Base-by-base conservation (phyloP, 2,329 filamentous ascomycete genomes). In the Xylariaceae sp. region DNA sequence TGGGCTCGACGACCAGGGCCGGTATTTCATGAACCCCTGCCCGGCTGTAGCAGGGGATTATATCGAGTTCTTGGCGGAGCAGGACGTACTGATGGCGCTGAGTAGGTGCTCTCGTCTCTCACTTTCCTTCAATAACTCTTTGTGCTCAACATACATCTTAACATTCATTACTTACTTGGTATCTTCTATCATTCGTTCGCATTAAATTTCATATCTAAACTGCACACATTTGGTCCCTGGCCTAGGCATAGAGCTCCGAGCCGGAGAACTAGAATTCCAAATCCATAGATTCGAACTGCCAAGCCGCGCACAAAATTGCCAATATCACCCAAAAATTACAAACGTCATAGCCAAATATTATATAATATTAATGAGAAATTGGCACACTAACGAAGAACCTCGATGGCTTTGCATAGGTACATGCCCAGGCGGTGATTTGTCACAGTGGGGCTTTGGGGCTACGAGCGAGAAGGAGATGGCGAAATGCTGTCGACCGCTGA, bases 371-470 rank as follows among this genome's bases (percentile, higher is more conserved):
- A n/a, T n/a, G n/a, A 35, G 9, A 41, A 13, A 2, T 42, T 21
- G 27, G 27, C 45, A 60, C 8, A 82, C 82, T 70, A 82, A 84
- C 18, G 4, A 68, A 86, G 63, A 80, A 76, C 23, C 8, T 6
- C 18, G 27, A 8, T 7, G 2, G 16, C 32, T 11, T 45, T 29
- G 3, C 21, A 30, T 10, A 81, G 77, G 78, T 55, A 89, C 90
- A 0, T 94, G 90, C 66, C 90, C 90, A 0, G 90, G 90, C 1
- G 91, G 91, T 0, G 91, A 94, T 67, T 73, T 94, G 41, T 91
- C 87, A 1, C 77, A 83, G n/a, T 93, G 89, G 89, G 89, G 88
- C 0, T 94, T 91, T 78, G 86, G 87, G 10, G 83, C 80, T 36
- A 81, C 81, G 40, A 86, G 83, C 70, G 82, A 84, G 59, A 81